Percentiles rank a stretch among this genome's conserved stretches.
Conservation (phyloP, 345 rosid genomes). For the Raphanus sativus region DNA sequence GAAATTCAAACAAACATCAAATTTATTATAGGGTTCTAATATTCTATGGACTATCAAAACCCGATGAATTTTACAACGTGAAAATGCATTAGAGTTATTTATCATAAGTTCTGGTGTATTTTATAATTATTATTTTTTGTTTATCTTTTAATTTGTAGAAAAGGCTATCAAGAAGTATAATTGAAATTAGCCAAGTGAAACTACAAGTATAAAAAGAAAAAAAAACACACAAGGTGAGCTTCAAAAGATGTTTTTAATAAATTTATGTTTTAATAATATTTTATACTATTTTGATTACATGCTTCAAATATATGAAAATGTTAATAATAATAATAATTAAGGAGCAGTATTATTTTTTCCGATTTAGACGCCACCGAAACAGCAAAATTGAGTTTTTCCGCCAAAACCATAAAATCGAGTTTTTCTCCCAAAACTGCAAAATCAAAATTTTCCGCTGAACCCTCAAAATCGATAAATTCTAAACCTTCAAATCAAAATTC, state of each 20-base stretch:
- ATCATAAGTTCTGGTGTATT: not conserved
- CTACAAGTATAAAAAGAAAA: not conserved
- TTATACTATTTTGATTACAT: not conserved
- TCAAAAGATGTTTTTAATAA: not conserved
- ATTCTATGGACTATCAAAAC: not conserved
- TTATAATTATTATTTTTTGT: not conserved
- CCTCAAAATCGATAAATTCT: too few species aligned
- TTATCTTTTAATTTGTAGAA: not conserved
- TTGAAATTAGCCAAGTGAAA: not conserved
- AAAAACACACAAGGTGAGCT: not conserved
- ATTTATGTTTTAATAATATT: not conserved
- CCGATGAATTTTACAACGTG: not conserved
- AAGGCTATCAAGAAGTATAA: not conserved
- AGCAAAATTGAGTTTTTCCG: too few species aligned
- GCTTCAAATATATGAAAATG: not conserved
- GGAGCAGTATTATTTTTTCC: too few species aligned
- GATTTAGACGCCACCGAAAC: too few species aligned
- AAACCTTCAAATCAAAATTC: too few species aligned
- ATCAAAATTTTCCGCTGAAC: too few species aligned
- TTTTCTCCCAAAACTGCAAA: too few species aligned
- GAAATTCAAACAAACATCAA: not conserved
- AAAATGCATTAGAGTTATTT: not conserved
- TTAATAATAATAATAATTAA: too few species aligned
- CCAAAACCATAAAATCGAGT: too few species aligned
- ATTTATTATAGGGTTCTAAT: not conserved